Base-by-base conservation (phyloP, 2,329 filamentous ascomycete species). In the Nectriaceae sp. region DNA sequence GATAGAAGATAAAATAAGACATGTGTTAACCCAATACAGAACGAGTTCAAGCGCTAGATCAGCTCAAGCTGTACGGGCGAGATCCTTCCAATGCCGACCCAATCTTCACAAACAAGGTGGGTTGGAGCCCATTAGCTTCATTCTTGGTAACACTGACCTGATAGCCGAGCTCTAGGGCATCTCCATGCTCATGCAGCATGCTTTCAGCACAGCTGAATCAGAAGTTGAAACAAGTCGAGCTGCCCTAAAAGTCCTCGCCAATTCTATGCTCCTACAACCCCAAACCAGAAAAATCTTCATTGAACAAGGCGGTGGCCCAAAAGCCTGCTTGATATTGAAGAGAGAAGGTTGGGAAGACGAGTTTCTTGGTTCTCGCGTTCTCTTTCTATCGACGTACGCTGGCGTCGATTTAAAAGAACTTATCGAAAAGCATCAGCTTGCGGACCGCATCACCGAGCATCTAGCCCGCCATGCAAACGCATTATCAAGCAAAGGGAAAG, bases 81-180 rank as follows among this genome's bases (percentile, higher is more conserved):
- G 84, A 87, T 60, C 82, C 86, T 6, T 75, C 73, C 22, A 78
- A 89, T 69, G 85, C 91, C 21, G 87, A 87, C 49, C 87, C 90
- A 1, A 93, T 97, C 49, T 97, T 94, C 70, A 87, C 88, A n/a
- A 80, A 82, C 68, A 75, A 87, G 70, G 90, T 88, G 76, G 56
- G 75, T 56, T 5, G 15, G 21, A 29, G 6, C 20, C 19, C 38
- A 15, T 29, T n/a, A n/a, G 22, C 16, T n/a, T 16, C n/a, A 36
- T 6, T n/a, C 33, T 10, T 36, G 8, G 5, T 15, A 16, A n/a
- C 37, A 11, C 10, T 19, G 46, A 15, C 19, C 21, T n/a, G 36
- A 33, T 22, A 16, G 22, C 43, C 21, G 41, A 18, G 11, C 22
- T 8, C 21, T 50, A 96, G 88, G 90, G 90, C 13, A 87, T 97